Base-by-base conservation (phyloP, 2,329 filamentous ascomycete genomes). In the Phoma sp. region DNA sequence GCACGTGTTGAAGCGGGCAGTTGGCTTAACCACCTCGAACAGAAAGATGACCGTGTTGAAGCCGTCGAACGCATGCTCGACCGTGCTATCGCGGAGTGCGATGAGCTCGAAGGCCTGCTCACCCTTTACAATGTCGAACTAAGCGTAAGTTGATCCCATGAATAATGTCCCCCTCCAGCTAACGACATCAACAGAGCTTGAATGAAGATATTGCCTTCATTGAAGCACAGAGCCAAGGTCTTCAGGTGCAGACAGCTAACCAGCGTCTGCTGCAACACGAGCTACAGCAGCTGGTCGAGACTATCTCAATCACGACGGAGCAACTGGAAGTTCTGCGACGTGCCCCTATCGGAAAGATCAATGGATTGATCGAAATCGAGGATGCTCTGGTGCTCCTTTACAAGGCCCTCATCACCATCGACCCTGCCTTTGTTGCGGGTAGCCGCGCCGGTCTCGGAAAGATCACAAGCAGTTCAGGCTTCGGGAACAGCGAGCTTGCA, bases 181-280 rank as follows among this genome's bases (percentile, higher is more conserved):
- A 57, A 74, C 48, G 3, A 47, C 29, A 17, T 17, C 6, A 56
- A 21, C 68, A 96, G 89, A 98, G 93, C 42, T 82, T 99, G 25
- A 92, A 93, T 51, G 93, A 98, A 42, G 95, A 99, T 67, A 96
- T 99, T 65, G 88, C 92, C 3, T 98, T 96, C 72, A 98, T 99
- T 61, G 95, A 99, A 78, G 92, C 95, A 2, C 95, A 99, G 75
- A 93, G 92, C 6, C 93, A 99, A 77, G 95, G 95, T 80, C 80
- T 99, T 39, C 95, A 99, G 69, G 93, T 99, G 6, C 95, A 98
- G 76, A 93, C 93, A 17, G 92, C 95, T 33, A 99, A 99, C 67
- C 95, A 99, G 73, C 96, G 96, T 74, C 83, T 96, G 23, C 83
- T 99, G 39, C 92, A 93, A 74, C 91, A 88, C 59, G 95, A 99